Evolutionary conservation across 208 protist genomes (phyloP), one percentile per base, ranked within the genome.

Genomic region (Leishmania tarentolae): DNA sequence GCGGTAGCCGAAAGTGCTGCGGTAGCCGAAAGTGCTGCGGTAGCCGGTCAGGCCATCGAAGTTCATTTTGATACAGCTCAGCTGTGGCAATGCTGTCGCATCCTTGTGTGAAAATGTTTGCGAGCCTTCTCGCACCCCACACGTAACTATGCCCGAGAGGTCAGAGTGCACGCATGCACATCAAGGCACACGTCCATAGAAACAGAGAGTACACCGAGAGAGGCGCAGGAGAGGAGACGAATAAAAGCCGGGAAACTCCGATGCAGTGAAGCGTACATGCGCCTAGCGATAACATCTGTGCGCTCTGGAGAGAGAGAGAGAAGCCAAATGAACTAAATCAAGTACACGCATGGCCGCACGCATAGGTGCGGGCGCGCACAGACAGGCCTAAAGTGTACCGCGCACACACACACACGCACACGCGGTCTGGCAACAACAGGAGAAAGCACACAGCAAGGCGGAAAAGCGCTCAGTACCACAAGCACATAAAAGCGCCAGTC

Each of bases 1-100:
- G 71, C 87, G 85, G 52, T 77, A 68, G 35, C 71, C 52, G 52
- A 65, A 85, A 37, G 59, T 81, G 76, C 72, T 78, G 69, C 75
- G 76, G 44, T 85, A 85, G 57, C 57, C 76, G 0, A 65, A 85
- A 37, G 59, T 81, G 76, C 72, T 78, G 69, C 75, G 76, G 44
- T 85, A 85, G 57, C 57, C 76, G 0, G 70, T 35, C 31, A 61
- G 66, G 63, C 57, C 63, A 74, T 81, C 82, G 76, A 74, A 78
- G 71, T 57, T 81, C 82, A 85, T 85, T 28, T 7, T 28, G 35
- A 75, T 35, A 72, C 17, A 52, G 11, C 21, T 31, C 4, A 19
- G 2, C 68, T 24, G 44, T 52, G 24, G n/a, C n/a, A 50, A 15
- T 17, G 21, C 68, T 7, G 68, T n/a, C 52, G 21, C 5, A n/a